Percentiles rank a stretch among this genome's conserved stretches.
phyloP scores from a whole-genome alignment of 345 rosid genomes.

The Dipteronia sinensis region DNA sequence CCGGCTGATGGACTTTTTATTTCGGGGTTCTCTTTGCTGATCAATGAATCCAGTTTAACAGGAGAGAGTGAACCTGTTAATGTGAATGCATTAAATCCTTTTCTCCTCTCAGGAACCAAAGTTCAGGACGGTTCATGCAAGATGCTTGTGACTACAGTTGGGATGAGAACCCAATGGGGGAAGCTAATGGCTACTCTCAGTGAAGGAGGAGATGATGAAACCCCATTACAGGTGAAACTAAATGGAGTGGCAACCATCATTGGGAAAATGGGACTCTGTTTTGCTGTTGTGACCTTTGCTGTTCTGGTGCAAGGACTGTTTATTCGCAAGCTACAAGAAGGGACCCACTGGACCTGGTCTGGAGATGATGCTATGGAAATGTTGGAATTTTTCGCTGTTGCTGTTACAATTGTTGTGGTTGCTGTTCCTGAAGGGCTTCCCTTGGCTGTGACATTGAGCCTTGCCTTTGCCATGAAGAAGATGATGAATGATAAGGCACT shows the following conservation, averaged over 20 bases:
- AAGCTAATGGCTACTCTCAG: conserved; percentile 81
- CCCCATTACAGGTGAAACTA: conserved; percentile 85
- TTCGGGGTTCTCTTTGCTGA: conserved; percentile 56
- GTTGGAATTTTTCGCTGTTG: conserved; percentile 74
- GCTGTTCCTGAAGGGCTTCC: conserved; percentile 98
- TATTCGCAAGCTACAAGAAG: conserved; percentile 49
- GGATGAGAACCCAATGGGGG: conserved; percentile 93
- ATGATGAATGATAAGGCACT: conserved; percentile 95
- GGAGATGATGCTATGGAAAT: conserved; percentile 73
- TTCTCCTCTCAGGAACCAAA: conserved; percentile 76
- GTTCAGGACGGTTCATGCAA: conserved; percentile 78
- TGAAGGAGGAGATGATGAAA: conserved; percentile 77
- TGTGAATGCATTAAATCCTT: conserved; percentile 48
- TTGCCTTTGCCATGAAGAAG: conserved; percentile 92
- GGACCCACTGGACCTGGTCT: conserved; percentile 60
- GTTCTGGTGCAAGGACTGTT: conserved; percentile 75
- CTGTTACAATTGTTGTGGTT: conserved; percentile 91
- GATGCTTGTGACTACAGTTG: conserved; percentile 87
- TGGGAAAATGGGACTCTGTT: conserved; percentile 75
- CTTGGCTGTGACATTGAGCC: conserved; percentile 89
- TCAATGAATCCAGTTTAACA: conserved; percentile 71
- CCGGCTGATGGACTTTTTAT: conserved; percentile 81
- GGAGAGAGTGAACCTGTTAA: conserved; percentile 68
- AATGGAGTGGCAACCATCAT: conserved; percentile 81
- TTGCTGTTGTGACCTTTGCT: conserved; percentile 77